Evolutionary conservation across 108 stramenopile species (phyloP), one percentile per base, ranked within the genome.

Genomic region (Mediolabrus comicus): DNA sequence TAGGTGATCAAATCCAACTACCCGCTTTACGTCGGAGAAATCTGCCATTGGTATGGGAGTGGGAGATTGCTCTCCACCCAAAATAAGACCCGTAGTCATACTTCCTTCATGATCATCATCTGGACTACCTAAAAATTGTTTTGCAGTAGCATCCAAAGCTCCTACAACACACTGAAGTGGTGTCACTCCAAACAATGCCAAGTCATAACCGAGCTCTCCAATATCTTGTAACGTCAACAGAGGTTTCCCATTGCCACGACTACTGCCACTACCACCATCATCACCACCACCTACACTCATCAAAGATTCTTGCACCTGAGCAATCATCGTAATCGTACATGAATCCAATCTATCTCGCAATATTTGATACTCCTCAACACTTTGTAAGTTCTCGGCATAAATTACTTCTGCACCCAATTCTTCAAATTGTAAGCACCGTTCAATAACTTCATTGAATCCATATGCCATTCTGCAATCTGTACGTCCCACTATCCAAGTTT

Each of bases 341-440:
- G 57, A 29, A 31, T 75, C 59, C 62, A 75, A 49, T 28, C 33
- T 13, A 16, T 55, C 51, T 66, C 85, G 68, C 9, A 86, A 59
- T 39, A 27, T 39, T 43, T 36, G 24, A 63, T 86, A 86, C 51
- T 86, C 85, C 16, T 82, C 72, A 41, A 38, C 22, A 43, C 66
- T 71, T 52, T 83, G 83, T 32, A 86, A 59, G 41, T 83, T 82
- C 65, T 86, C 85, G 3, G 84, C 84, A 35, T 85, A 85, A 24
- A 85, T 76, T 59, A 83, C 65, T 19, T 85, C 82, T 2, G 84
- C 84, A 46, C 85, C 85, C 53, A 81, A 30, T 14, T 74, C 77
- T 62, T 83, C 83, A 68, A 81, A 86, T n/a, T 53, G 56, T 43
- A 64, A 33, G 53, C 85, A 86, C n/a, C 85, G 65, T 31, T 78